A percentile compares a stretch with the other conserved stretches of the same genome.
phyloP scores from a whole-genome alignment of 2,329 filamentous ascomycete species.

The Calonectria ilicicola region DNA sequence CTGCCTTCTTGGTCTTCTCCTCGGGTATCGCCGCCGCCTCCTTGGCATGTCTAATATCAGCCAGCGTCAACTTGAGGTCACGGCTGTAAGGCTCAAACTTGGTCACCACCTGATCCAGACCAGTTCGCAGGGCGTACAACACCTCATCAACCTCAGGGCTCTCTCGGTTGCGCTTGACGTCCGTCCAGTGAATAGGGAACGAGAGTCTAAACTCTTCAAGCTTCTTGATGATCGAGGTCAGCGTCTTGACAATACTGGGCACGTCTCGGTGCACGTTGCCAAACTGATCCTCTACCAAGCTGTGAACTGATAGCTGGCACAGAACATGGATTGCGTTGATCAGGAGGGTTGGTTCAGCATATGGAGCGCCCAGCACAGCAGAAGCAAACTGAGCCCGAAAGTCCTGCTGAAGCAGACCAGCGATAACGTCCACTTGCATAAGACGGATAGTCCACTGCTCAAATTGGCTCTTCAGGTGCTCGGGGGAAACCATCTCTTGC shows the following conservation, averaged over 20 bases:
- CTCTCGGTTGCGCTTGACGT: slow-evolving; percentile 69
- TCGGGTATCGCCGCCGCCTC: slow-evolving; percentile 64
- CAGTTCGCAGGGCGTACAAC: slow-evolving; percentile 71
- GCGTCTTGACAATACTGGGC: slow-evolving; percentile 76
- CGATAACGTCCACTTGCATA: slow-evolving; percentile 65
- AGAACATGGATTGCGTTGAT: slow-evolving; percentile 79
- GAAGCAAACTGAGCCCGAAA: slow-evolving; percentile 74
- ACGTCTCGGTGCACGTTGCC: slow-evolving; percentile 90
- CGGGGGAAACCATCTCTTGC: slow-evolving; percentile 63
- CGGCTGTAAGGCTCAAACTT: slow-evolving; percentile 81
- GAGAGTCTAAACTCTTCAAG: slow-evolving; percentile 74
- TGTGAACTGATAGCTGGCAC: slow-evolving; percentile 76
- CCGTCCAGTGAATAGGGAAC: slow-evolving; percentile 82
- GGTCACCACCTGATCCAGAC: slow-evolving; percentile 73
- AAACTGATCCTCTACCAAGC: slow-evolving; percentile 83
- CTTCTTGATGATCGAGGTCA: slow-evolving; percentile 76
- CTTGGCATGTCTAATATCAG: slow-evolving; percentile 80
- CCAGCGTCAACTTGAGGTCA: slow-evolving; percentile 75
- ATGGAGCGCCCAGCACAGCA: slow-evolving; percentile 79
- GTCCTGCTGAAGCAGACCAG: slow-evolving; percentile 76
- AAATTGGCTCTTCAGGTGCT: slow-evolving; percentile 62
- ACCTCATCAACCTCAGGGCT: slow-evolving; percentile 79
- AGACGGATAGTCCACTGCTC: slow-evolving; percentile 59
- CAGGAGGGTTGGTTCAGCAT: slow-evolving; percentile 76
- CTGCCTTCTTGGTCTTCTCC: slow-evolving; percentile 45